Conservation (phyloP, 176 grass and related monocot species). For the Rhynchospora pubera region DNA sequence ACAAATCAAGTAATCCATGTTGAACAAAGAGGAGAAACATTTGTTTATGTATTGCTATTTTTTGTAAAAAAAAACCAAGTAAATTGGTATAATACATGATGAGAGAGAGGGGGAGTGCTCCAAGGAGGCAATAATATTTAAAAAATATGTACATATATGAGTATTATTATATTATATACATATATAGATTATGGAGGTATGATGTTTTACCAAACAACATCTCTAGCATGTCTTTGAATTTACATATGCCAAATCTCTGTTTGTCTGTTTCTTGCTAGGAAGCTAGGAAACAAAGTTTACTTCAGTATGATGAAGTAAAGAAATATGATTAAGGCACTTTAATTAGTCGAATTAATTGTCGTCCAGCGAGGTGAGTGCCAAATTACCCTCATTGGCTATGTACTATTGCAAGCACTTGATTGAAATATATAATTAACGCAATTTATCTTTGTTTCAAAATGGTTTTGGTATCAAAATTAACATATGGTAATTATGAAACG, state of each 20-base stretch:
- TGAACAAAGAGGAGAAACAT: not conserved
- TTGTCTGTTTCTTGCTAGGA: slow-evolving; percentile 3
- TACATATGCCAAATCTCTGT: not conserved
- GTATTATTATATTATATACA: no score
- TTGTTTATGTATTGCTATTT: not conserved
- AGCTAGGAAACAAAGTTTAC: slow-evolving; percentile 16
- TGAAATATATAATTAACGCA: no score
- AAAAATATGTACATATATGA: no score
- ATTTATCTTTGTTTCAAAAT: no score
- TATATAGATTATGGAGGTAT: no score
- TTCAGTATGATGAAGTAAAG: not conserved
- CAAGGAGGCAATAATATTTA: not conserved
- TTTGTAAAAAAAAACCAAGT: not conserved
- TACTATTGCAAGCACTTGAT: no score
- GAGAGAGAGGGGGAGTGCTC: not conserved
- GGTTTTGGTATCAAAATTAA: no score
- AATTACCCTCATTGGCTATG: no score
- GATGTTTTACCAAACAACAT: not conserved
- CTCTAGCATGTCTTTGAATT: not conserved
- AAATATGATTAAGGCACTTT: slow-evolving; percentile 1
- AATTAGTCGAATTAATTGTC: not conserved
- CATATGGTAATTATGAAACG: no score
- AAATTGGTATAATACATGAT: not conserved
- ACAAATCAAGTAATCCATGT: not conserved
- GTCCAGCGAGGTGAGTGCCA: no score